Evolutionary conservation across 1,284 basidiomycete genomes (phyloP).

Genomic region (Cryptococcus deneoformans): DNA sequence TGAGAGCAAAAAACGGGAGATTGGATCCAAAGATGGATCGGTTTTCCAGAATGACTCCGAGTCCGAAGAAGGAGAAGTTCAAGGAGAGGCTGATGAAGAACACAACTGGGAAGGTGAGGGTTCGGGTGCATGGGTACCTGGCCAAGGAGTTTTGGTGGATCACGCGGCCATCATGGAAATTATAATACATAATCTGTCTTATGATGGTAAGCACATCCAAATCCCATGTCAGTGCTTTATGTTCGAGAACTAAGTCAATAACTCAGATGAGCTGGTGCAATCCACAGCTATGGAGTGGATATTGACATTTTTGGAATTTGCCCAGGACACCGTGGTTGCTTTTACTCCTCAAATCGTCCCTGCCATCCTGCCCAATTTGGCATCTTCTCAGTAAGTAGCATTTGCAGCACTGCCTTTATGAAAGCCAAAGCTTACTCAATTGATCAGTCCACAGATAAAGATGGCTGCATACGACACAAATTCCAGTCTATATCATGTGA

Average conservation of each 20-base stretch:
- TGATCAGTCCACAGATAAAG: conserved; percentile 68
- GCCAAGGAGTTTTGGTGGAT: conserved; percentile 88
- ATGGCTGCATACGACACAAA: conserved; percentile 83
- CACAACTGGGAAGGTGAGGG: conserved; percentile 46
- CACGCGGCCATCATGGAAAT: conserved; percentile 93
- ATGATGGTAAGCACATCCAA: conserved; percentile 64
- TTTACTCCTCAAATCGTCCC: conserved; percentile 92
- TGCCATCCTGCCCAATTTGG: conserved; percentile 89
- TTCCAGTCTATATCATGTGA: conserved; percentile 75
- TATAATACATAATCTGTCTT: conserved; percentile 82
- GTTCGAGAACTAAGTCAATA: background rate
- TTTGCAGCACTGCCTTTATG: background rate
- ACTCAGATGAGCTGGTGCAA: conserved; percentile 80
- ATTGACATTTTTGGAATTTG: conserved; percentile 83
- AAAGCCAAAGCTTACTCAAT: background rate
- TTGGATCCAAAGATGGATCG: too few species aligned
- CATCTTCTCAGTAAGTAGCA: conserved; percentile 53
- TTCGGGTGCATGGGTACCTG: conserved; percentile 75
- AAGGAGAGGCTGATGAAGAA: conserved; percentile 20
- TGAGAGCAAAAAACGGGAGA: too few species aligned
- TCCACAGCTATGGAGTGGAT: conserved; percentile 89
- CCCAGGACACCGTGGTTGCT: conserved; percentile 86
- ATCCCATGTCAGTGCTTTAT: conserved; percentile 5
- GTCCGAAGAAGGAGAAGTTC: background rate
- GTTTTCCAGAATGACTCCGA: too few species aligned